Evolutionary conservation across 441 rosid genomes (phyloP).

Genomic region (Croton laevigatus): DNA sequence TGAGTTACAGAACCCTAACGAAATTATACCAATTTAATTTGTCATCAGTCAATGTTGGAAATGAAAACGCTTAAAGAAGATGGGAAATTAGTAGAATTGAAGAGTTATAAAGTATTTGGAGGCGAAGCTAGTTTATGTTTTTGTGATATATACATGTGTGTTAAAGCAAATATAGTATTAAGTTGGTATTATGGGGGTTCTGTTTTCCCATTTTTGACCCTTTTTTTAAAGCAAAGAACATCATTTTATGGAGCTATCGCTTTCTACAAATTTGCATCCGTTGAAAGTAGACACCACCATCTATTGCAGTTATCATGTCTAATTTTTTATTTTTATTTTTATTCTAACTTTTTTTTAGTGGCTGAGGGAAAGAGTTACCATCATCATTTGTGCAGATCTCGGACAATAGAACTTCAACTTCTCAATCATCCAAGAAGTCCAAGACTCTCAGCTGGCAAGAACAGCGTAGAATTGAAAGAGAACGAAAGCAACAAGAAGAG

Average conservation of each 20-base stretch:
- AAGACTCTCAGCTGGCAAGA: constrained; percentile 73
- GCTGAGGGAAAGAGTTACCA: constrained; percentile 11
- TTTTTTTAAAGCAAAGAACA: not conserved
- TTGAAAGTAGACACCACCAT: not conserved
- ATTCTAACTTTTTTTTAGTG: constrained; percentile 1
- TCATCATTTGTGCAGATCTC: constrained; percentile 37
- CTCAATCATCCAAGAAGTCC: constrained; percentile 52
- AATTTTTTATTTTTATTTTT: not conserved
- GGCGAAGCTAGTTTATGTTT: not conserved
- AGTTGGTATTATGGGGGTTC: not conserved
- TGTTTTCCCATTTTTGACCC: too few species aligned
- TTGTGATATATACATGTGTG: not conserved
- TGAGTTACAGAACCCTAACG: constrained; percentile 8
- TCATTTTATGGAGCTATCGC: not conserved
- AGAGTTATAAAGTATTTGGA: not conserved
- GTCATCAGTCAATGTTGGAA: not conserved
- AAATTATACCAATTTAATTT: not conserved
- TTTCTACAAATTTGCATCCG: not conserved
- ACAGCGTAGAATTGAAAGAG: constrained; percentile 63
- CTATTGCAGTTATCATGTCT: not conserved
- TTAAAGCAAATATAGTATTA: not conserved
- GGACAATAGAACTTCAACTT: constrained; percentile 23
- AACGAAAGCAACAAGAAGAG: constrained; percentile 72
- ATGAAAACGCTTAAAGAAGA: not conserved
- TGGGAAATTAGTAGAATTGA: not conserved